Percentiles rank a stretch among this genome's conserved stretches.
Conservation (phyloP, 2,329 filamentous ascomycete genomes). For the Xylaria arbuscula region DNA sequence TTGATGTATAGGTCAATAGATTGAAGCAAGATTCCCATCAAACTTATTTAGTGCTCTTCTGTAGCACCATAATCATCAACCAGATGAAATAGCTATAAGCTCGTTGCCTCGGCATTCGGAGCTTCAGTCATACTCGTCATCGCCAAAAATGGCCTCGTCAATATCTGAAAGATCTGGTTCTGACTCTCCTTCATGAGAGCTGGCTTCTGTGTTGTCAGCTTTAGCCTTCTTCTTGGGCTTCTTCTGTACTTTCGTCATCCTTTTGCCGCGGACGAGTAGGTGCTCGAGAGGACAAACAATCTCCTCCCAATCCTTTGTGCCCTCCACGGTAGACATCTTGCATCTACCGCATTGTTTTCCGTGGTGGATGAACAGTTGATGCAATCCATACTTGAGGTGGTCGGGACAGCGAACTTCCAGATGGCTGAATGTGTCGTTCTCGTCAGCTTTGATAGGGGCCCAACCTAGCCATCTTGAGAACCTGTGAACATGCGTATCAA, state of each 20-base stretch:
- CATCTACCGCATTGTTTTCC: slow-evolving; percentile 63
- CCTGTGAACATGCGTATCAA: slow-evolving; percentile 67
- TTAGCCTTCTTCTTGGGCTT: slow-evolving; percentile 19
- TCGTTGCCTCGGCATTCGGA: background rate
- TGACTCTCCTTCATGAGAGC: slow-evolving; percentile 18
- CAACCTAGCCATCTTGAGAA: slow-evolving; percentile 65
- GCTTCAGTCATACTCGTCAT: slow-evolving; percentile 8
- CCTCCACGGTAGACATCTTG: slow-evolving; percentile 63
- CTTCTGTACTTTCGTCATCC: slow-evolving; percentile 30
- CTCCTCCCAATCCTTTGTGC: slow-evolving; percentile 71
- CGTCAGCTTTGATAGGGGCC: slow-evolving; percentile 62
- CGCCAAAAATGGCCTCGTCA: slow-evolving; percentile 23
- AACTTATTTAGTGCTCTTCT: background rate
- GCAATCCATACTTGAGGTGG: slow-evolving; percentile 65
- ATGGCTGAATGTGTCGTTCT: slow-evolving; percentile 63
- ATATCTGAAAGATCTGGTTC: slow-evolving; percentile 24
- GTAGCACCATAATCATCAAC: background rate
- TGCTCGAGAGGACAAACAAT: slow-evolving; percentile 57
- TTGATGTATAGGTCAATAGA: background rate
- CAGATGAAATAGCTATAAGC: background rate
- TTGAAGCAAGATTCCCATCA: slow-evolving; percentile 2
- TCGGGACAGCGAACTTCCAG: slow-evolving; percentile 64
- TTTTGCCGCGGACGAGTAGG: slow-evolving; percentile 51
- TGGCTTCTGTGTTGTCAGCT: slow-evolving; percentile 11
- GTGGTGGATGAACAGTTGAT: slow-evolving; percentile 66